These are phyloP conservation scores for Spathaspora hagerdaliae DNA, from an alignment of 805 yeast genomes.

Conservation along the genomic window DNA sequence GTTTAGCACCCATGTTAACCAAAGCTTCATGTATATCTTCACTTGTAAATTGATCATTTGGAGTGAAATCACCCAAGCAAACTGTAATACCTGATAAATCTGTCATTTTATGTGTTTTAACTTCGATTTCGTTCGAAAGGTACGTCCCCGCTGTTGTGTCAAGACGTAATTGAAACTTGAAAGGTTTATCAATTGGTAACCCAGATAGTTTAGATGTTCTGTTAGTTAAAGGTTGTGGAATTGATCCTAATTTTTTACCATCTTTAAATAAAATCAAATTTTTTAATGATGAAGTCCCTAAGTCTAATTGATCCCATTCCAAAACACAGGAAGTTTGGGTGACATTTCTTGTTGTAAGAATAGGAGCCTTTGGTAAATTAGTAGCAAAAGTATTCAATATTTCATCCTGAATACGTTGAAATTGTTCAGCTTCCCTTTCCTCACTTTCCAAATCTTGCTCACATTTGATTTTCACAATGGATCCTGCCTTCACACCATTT, in stretches of 20 bases:
- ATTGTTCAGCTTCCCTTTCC: constrained; percentile 50
- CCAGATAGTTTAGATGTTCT: constrained; percentile 88
- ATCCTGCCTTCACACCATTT: constrained; percentile 86
- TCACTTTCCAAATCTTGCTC: constrained; percentile 73
- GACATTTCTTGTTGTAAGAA: constrained; percentile 63
- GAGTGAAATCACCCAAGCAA: constrained; percentile 78
- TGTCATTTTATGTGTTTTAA: constrained; percentile 93
- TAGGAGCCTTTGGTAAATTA: constrained; percentile 67
- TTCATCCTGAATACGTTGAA: constrained; percentile 65
- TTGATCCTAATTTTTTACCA: constrained; percentile 66
- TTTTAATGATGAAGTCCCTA: constrained; percentile 79
- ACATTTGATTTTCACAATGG: constrained; percentile 81
- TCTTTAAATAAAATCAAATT: constrained; percentile 76
- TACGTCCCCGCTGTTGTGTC: constrained; percentile 89
- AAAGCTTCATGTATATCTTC: constrained; percentile 62
- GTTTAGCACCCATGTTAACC: constrained; percentile 68
- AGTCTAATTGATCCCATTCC: constrained; percentile 85
- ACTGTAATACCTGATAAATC: constrained; percentile 90
- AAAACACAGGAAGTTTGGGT: constrained; percentile 94
- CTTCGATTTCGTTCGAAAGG: constrained; percentile 59
- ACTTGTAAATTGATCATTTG: constrained; percentile 40
- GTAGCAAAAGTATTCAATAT: constrained; percentile 72
- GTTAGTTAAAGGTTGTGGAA: constrained; percentile 77
- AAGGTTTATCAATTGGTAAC: constrained; percentile 78
- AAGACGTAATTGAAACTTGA: constrained; percentile 73